These are phyloP conservation scores for Psilocybe cubensis DNA, from an alignment of 768 basidiomycete species.

Conservation along the genomic window DNA sequence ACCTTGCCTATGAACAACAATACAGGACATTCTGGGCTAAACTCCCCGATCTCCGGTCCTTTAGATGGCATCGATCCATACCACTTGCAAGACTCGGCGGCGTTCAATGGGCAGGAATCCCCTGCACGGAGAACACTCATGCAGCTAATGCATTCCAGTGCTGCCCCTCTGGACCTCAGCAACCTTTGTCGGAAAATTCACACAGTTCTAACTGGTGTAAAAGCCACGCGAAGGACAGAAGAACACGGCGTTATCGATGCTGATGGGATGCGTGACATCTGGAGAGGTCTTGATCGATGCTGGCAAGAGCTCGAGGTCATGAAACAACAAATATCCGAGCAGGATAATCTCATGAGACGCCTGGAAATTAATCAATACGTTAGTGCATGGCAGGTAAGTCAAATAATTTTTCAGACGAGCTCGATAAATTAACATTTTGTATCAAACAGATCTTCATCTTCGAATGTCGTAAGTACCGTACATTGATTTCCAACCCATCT, in stretches of 20 bases:
- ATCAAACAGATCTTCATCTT: conserved; percentile 79
- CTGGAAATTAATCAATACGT: conserved; percentile 62
- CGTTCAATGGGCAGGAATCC: conserved; percentile 29
- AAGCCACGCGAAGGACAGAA: conserved; percentile 62
- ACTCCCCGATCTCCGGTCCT: conserved; percentile 41
- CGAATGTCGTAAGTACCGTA: conserved; percentile 74
- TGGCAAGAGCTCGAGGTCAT: conserved; percentile 85
- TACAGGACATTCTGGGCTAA: conserved; percentile 30
- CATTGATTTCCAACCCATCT: conserved; percentile 7
- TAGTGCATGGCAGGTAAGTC: conserved; percentile 83
- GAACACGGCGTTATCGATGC: conserved; percentile 62
- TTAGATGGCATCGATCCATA: conserved; percentile 13
- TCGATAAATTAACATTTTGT: conserved; percentile 5
- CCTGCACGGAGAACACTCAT: conserved; percentile 44
- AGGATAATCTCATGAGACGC: conserved; percentile 35
- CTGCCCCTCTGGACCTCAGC: conserved; percentile 75
- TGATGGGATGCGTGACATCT: conserved; percentile 73
- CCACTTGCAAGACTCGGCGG: conserved; percentile 21
- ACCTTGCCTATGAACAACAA: conserved; percentile 49
- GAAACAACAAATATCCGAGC: conserved; percentile 36
- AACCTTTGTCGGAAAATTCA: conserved; percentile 81
- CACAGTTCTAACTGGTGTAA: conserved; percentile 74
- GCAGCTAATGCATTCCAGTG: conserved; percentile 61
- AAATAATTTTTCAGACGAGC: not conserved
- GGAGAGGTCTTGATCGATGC: conserved; percentile 79